Evolutionary conservation across 441 rosid genomes (phyloP).

Genomic region (Jatropha multifida): DNA sequence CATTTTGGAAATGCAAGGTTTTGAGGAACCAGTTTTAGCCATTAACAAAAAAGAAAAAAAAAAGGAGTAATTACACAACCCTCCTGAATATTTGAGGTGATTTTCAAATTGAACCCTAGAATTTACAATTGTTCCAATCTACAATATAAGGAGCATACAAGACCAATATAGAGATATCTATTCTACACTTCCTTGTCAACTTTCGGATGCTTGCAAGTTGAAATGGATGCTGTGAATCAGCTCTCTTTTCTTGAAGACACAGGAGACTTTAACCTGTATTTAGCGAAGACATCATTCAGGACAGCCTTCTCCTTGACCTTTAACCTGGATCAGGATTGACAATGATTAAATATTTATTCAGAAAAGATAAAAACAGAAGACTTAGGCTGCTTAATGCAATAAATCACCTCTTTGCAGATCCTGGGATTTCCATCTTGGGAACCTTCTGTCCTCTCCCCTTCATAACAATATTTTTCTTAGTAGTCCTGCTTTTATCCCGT

Average conservation of each 20-base stretch:
- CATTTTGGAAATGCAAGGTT: too few species aligned
- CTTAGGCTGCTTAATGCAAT: conserved; percentile 2
- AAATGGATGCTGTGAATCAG: neutral
- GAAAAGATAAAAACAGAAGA: neutral
- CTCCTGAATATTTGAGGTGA: neutral
- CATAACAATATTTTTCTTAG: conserved; percentile 27
- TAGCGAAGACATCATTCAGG: conserved; percentile 60
- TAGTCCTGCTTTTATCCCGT: conserved; percentile 23
- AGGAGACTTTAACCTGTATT: conserved; percentile 55
- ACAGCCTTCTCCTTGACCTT: conserved; percentile 73
- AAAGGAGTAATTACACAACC: neutral
- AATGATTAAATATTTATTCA: neutral
- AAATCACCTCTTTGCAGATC: conserved; percentile 71
- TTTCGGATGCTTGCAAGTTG: neutral
- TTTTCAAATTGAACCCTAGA: neutral
- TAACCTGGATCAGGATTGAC: conserved; percentile 44
- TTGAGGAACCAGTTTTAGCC: neutral
- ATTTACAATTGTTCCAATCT: neutral
- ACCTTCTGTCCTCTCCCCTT: conserved; percentile 42
- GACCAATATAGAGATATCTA: neutral
- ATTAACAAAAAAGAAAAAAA: neutral
- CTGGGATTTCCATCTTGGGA: conserved; percentile 50
- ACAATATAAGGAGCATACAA: neutral
- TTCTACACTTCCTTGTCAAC: neutral
- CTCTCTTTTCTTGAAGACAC: conserved; percentile 35